Percentiles rank a stretch among this genome's conserved stretches.
Conservation (phyloP, 2,329 filamentous ascomycete genomes). For the Hypoxylon sp. region DNA sequence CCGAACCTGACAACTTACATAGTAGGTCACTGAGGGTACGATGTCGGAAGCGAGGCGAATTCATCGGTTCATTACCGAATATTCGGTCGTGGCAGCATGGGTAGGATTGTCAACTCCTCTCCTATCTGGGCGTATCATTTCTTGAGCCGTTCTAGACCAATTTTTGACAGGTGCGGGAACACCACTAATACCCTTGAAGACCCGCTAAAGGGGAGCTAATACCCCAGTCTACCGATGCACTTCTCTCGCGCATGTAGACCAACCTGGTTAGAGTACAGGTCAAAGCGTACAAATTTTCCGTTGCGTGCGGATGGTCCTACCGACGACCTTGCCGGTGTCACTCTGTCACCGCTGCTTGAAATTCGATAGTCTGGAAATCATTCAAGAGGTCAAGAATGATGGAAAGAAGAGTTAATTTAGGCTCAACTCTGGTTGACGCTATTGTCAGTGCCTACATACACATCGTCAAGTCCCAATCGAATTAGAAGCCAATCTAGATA, state of each 20-base stretch:
- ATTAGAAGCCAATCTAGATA: background rate
- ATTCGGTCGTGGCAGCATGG: background rate
- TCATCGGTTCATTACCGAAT: constrained; percentile 17
- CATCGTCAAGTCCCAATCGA: background rate
- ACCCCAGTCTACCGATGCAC: constrained; percentile 28
- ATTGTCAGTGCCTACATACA: constrained; percentile 2
- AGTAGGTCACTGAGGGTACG: background rate
- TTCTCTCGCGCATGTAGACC: constrained; percentile 21
- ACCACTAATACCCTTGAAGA: constrained; percentile 33
- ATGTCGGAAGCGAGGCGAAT: constrained; percentile 24
- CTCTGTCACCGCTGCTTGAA: constrained; percentile 28
- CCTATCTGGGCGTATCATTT: constrained; percentile 28
- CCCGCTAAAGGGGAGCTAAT: constrained; percentile 37
- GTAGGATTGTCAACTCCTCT: background rate
- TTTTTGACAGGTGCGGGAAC: constrained; percentile 30
- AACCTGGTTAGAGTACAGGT: constrained; percentile 32
- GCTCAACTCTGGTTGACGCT: constrained; percentile 3
- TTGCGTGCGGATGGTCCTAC: constrained; percentile 11
- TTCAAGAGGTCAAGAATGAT: constrained; percentile 1
- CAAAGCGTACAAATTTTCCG: constrained; percentile 42
- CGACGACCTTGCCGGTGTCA: constrained; percentile 16
- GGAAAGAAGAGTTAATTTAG: background rate
- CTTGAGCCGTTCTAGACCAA: constrained; percentile 6
- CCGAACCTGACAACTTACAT: background rate
- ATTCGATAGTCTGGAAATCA: constrained; percentile 9